Conservation (phyloP, 2,329 filamentous ascomycete genomes). For the Elsinoe fawcettii region DNA sequence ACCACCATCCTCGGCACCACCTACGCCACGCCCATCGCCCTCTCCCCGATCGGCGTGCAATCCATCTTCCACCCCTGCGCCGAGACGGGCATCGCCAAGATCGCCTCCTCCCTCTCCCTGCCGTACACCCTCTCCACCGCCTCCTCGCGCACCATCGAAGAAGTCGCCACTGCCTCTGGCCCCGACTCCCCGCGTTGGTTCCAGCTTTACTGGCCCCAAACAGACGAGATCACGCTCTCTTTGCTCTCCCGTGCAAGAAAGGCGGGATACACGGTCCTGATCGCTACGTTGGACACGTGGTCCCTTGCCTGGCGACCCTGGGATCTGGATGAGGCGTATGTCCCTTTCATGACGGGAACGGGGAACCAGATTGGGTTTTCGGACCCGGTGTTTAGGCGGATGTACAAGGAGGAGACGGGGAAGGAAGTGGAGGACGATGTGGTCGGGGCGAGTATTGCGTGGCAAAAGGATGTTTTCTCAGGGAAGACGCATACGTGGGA, state of each 20-base stretch:
- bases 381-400: slow-evolving; percentile 57
- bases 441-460: slow-evolving; percentile 44
- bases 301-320: slow-evolving; percentile 54
- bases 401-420: slow-evolving; percentile 43
- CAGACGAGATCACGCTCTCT: slow-evolving; percentile 57
- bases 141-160: slow-evolving; percentile 55
- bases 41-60: slow-evolving; percentile 64
- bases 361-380: slow-evolving; percentile 57
- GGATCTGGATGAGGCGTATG: slow-evolving; percentile 53
- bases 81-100: slow-evolving; percentile 57
- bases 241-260: slow-evolving; percentile 55
- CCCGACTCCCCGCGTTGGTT: slow-evolving; percentile 52
- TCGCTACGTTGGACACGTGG: slow-evolving; percentile 68
- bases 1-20: slow-evolving; percentile 21
- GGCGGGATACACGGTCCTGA: slow-evolving; percentile 56
- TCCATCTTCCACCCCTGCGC: slow-evolving; percentile 57
- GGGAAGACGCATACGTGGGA: slow-evolving; percentile 45
- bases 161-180: slow-evolving; percentile 53
- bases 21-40: slow-evolving; percentile 43
- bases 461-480: slow-evolving; percentile 45
- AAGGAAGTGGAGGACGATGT: slow-evolving; percentile 37
- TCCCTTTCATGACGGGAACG: slow-evolving; percentile 23
- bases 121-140: slow-evolving; percentile 64
- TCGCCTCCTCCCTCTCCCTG: slow-evolving; percentile 52
- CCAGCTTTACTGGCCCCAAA: slow-evolving; percentile 67